Percentiles rank a stretch among this genome's conserved stretches.
Conservation (phyloP, 768 basidiomycete genomes). For the Bullera alba region DNA sequence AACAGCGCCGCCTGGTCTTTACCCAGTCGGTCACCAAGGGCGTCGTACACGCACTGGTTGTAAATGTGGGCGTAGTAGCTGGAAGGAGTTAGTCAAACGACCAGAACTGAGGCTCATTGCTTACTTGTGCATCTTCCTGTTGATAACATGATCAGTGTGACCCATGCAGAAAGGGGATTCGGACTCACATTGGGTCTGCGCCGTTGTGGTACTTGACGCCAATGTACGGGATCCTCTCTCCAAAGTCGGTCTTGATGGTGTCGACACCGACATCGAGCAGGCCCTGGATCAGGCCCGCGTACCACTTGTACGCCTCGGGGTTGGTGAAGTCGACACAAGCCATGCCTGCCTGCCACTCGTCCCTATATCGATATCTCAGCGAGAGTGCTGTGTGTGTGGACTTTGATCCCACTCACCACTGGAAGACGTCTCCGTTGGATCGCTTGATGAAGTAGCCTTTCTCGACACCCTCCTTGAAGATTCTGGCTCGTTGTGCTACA, state of each 20-base stretch:
- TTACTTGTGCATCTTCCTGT: constrained; percentile 57
- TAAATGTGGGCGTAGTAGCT: constrained; percentile 59
- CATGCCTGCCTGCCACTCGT: constrained; percentile 58
- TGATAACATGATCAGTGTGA: neutral
- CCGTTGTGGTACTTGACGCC: constrained; percentile 60
- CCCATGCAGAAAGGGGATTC: neutral
- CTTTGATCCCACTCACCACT: constrained; percentile 21
- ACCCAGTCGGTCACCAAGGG: constrained; percentile 58
- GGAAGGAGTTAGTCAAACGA: neutral
- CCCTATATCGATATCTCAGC: constrained; percentile 47
- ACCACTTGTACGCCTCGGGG: constrained; percentile 57
- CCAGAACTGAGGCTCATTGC: neutral
- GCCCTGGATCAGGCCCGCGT: constrained; percentile 49
- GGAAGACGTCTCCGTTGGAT: constrained; percentile 54
- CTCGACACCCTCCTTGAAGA: constrained; percentile 62
- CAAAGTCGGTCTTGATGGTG: constrained; percentile 58
- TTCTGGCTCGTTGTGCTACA: constrained; percentile 43
- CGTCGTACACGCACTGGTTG: constrained; percentile 62
- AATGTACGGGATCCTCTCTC: constrained; percentile 66
- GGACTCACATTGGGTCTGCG: constrained; percentile 53
- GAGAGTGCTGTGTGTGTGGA: neutral
- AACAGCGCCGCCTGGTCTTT: constrained; percentile 63
- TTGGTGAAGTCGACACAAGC: constrained; percentile 59
- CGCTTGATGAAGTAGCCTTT: constrained; percentile 67
- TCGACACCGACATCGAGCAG: constrained; percentile 52